Conservation (phyloP, 208 protist species). For the Leptomonas pyrrhocoris region DNA sequence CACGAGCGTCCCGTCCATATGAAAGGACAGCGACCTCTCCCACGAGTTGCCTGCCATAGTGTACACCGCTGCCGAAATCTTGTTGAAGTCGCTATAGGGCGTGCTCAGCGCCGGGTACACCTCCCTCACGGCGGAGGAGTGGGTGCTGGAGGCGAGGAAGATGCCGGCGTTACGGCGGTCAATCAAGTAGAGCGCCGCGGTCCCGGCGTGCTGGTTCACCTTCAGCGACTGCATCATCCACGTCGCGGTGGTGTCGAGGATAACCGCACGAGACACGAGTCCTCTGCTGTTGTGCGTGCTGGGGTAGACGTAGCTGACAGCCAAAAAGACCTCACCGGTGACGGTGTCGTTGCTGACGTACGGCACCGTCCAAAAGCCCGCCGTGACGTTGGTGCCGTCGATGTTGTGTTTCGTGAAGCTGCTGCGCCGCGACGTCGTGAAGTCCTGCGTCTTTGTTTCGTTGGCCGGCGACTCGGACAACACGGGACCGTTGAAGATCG, state of each 20-base stretch:
- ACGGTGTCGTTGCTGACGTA: slow-evolving; percentile 38
- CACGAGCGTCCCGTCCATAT: slow-evolving; percentile 30
- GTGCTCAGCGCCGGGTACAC: slow-evolving; percentile 44
- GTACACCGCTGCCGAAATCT: slow-evolving; percentile 36
- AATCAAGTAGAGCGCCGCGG: slow-evolving; percentile 44
- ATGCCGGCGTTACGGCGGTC: slow-evolving; percentile 44
- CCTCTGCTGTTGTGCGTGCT: slow-evolving; percentile 28
- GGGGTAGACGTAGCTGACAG: slow-evolving; percentile 49
- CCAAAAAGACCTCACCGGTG: slow-evolving; percentile 13
- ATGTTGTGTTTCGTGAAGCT: slow-evolving; percentile 35
- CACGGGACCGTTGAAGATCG: slow-evolving; percentile 31
- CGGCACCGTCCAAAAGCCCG: slow-evolving; percentile 49
- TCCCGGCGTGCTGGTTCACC: slow-evolving; percentile 34
- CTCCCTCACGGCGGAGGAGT: slow-evolving; percentile 4
- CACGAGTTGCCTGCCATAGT: slow-evolving; percentile 31
- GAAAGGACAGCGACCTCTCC: slow-evolving; percentile 40
- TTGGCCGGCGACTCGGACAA: slow-evolving; percentile 12
- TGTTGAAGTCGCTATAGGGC: slow-evolving; percentile 43
- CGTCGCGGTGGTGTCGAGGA: slow-evolving; percentile 40
- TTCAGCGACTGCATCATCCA: slow-evolving; percentile 37
- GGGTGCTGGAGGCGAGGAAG: slow-evolving; percentile 43
- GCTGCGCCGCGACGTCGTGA: slow-evolving; percentile 23
- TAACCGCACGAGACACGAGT: slow-evolving; percentile 30
- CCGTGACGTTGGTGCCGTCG: slow-evolving; percentile 4
- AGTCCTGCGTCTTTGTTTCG: slow-evolving; percentile 9